A percentile compares a stretch with the other conserved stretches of the same genome.
These are phyloP conservation scores for Ceratobasidium sp. DNA, from an alignment of 1,284 basidiomycete species.

Conservation along the genomic window DNA sequence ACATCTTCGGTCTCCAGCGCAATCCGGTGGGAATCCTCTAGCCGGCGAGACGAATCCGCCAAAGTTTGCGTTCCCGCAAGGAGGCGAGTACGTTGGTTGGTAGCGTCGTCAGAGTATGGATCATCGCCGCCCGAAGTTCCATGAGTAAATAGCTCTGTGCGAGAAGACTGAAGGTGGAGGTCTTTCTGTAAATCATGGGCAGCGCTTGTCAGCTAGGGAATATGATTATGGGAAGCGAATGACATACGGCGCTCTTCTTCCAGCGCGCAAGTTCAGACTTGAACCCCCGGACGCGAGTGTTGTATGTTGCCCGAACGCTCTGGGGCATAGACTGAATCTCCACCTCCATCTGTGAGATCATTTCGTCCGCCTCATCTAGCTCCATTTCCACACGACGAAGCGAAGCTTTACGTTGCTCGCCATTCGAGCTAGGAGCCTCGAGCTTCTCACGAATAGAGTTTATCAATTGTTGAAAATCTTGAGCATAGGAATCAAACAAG, in stretches of 20 bases:
- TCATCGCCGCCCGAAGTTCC: conserved; percentile 77
- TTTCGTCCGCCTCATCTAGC: conserved; percentile 98
- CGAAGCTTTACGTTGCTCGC: conserved; percentile 87
- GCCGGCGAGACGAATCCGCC: conserved; percentile 82
- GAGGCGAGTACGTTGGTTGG: conserved; percentile 81
- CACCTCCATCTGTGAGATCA: conserved; percentile 99
- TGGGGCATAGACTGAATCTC: conserved; percentile 97
- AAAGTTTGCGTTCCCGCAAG: conserved; percentile 80
- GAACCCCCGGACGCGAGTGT: conserved; percentile 76
- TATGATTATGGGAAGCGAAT: conserved; percentile 3
- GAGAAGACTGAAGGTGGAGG: conserved; percentile 58
- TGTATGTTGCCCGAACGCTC: conserved; percentile 81
- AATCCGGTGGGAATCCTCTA: conserved; percentile 94
- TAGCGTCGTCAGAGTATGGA: conserved; percentile 68
- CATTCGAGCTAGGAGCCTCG: conserved; percentile 65
- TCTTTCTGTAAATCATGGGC: conserved; percentile 58
- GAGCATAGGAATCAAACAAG: conserved; percentile 85
- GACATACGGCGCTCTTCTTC: conserved; percentile 77
- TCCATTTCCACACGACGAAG: conserved; percentile 93
- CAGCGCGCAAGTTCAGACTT: conserved; percentile 80
- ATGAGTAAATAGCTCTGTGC: conserved; percentile 60
- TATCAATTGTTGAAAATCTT: conserved; percentile 82
- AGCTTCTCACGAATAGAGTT: conserved; percentile 77
- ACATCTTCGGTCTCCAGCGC: conserved; percentile 97
- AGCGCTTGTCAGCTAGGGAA: conserved; percentile 12